Percentiles rank a stretch among this genome's conserved stretches.
These are phyloP conservation scores for Tilletia caries DNA, from an alignment of 1,284 basidiomycete genomes.

Conservation along the genomic window DNA sequence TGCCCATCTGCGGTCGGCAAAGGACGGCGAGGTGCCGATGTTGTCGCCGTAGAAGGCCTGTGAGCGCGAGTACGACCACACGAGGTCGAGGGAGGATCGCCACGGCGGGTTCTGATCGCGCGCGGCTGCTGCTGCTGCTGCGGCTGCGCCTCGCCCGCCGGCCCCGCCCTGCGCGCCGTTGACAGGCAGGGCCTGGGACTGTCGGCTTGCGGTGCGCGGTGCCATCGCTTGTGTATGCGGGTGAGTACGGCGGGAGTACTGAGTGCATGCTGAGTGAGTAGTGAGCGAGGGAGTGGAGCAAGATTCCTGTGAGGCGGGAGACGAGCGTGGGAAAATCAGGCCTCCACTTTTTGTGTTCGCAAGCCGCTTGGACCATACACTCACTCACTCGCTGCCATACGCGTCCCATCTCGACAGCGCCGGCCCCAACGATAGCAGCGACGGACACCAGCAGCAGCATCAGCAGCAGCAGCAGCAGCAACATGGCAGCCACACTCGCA, in stretches of 20 bases:
- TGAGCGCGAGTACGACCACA: slow-evolving; percentile 52
- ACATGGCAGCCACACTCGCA: neutral
- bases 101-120: slow-evolving; percentile 12
- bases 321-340: too few relatives aligned
- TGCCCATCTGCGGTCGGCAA: slow-evolving; percentile 46
- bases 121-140: neutral
- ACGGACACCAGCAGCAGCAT: neutral
- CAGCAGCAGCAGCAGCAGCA: neutral
- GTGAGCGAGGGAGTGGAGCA: too few relatives aligned
- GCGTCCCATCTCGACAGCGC: too few relatives aligned
- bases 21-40: slow-evolving; percentile 49
- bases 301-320: too few relatives aligned
- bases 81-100: slow-evolving; percentile 36
- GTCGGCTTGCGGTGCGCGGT: neutral
- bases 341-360: too few relatives aligned
- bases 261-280: neutral
- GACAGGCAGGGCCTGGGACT: neutral
- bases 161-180: neutral
- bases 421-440: neutral
- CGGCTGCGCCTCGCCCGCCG: neutral
- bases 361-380: neutral
- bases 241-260: neutral
- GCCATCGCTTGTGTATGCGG: neutral
- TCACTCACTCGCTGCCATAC: neutral
- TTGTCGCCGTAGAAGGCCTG: slow-evolving; percentile 53